A percentile compares a stretch with the other conserved stretches of the same genome.
Conservation (phyloP, 1,139 yeast species). For the Blastobotrys elegans region DNA sequence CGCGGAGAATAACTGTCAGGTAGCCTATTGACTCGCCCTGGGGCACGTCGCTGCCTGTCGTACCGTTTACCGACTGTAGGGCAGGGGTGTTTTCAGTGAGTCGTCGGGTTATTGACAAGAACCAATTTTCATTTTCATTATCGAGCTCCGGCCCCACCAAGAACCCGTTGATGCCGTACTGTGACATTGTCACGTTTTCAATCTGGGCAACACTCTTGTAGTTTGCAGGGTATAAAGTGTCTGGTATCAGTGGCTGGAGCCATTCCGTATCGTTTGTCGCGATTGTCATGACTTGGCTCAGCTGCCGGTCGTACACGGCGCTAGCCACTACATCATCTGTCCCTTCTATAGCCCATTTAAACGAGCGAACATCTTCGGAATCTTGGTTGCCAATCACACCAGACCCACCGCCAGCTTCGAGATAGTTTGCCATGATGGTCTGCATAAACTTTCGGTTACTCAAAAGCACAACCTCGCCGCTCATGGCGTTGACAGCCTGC, state of each 20-base stretch:
- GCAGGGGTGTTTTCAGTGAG: slow-evolving; percentile 26
- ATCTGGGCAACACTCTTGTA: slow-evolving; percentile 12
- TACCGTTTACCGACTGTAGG: slow-evolving; percentile 12
- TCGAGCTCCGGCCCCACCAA: slow-evolving; percentile 22
- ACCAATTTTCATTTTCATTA: not conserved
- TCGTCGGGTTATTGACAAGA: slow-evolving; percentile 21
- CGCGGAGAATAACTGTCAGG: slow-evolving; percentile 60
- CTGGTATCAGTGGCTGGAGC: slow-evolving; percentile 18
- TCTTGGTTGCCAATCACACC: slow-evolving; percentile 4
- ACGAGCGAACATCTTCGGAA: slow-evolving; percentile 15
- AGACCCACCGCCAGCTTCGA: slow-evolving; percentile 20
- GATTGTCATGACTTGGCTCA: slow-evolving; percentile 14
- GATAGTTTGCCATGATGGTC: slow-evolving; percentile 23
- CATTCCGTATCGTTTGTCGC: slow-evolving; percentile 13
- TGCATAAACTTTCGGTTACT: slow-evolving; percentile 29
- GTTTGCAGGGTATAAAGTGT: slow-evolving; percentile 21
- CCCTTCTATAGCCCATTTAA: slow-evolving; percentile 24
- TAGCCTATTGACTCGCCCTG: slow-evolving; percentile 54
- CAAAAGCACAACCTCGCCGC: slow-evolving; percentile 48
- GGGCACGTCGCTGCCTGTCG: slow-evolving; percentile 13
- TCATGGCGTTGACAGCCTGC: slow-evolving; percentile 58
- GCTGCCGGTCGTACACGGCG: slow-evolving; percentile 22
- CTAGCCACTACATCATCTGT: slow-evolving; percentile 27
- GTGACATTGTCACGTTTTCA: slow-evolving; percentile 10
- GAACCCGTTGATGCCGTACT: slow-evolving; percentile 18